Evolutionary conservation across 345 rosid genomes (phyloP).

Genomic region (Eucalyptus polyanthemos): DNA sequence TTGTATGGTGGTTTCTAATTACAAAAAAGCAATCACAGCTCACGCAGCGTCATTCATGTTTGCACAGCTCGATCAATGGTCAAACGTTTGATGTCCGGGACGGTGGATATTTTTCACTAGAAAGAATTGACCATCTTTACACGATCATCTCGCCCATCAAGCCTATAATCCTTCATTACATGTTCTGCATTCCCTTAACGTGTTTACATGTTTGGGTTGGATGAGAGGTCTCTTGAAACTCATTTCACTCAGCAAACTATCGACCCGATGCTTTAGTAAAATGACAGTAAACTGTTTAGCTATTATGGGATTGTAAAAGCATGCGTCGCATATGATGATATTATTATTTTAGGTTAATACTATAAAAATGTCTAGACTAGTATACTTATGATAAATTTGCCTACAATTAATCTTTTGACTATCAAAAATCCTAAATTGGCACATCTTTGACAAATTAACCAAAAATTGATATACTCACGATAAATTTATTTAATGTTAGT

Average conservation of each 20-base stretch:
- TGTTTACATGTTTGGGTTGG: background rate
- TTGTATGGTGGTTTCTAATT: background rate
- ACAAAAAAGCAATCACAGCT: background rate
- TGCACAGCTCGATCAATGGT: background rate
- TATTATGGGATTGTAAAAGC: background rate
- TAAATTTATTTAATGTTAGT: no score
- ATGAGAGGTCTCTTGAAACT: background rate
- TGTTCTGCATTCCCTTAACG: background rate
- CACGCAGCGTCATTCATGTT: background rate
- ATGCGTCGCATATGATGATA: background rate
- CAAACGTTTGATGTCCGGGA: background rate
- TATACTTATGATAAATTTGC: accelerated
- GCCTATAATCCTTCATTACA: background rate
- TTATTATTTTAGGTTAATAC: no score
- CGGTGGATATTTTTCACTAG: background rate
- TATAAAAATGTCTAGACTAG: accelerated
- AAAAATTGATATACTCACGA: accelerated
- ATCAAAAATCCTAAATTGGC: accelerated
- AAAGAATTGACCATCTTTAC: background rate
- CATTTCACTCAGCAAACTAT: background rate
- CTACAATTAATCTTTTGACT: accelerated
- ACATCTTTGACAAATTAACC: no score
- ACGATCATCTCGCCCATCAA: background rate
- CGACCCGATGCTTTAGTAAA: background rate
- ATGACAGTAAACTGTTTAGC: accelerated